Percentiles rank a stretch among this genome's conserved stretches.
Evolutionary conservation across 495 filamentous ascomycete species (phyloP).

Genomic region (Bathelium albidoporum): DNA sequence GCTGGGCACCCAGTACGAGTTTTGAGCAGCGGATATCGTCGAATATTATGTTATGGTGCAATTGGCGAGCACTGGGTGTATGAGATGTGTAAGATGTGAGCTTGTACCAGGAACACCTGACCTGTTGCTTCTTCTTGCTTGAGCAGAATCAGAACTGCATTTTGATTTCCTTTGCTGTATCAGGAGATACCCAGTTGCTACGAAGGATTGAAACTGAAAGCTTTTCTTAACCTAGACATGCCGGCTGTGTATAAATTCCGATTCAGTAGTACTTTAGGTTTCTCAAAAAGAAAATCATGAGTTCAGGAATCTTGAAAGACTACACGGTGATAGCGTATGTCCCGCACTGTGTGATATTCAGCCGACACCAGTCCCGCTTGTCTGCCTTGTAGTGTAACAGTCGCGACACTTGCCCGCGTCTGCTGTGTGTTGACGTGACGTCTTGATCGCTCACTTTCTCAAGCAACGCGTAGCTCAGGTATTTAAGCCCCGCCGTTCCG

Average conservation of each 20-base stretch:
- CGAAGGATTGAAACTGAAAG: neutral
- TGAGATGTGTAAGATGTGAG: neutral
- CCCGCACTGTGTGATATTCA: neutral
- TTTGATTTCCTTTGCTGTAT: neutral
- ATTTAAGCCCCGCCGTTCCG: neutral
- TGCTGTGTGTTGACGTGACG: neutral
- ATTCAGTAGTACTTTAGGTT: neutral
- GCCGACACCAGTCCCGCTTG: too few relatives aligned
- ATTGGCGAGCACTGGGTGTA: neutral
- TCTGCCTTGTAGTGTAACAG: too few relatives aligned
- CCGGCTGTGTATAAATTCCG: neutral
- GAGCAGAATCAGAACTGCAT: neutral
- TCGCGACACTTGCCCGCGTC: neutral
- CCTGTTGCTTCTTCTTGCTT: neutral
- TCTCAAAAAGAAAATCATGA: neutral
- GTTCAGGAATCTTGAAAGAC: neutral
- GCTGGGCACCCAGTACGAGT: neutral
- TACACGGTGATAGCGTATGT: too few relatives aligned
- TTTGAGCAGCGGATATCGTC: neutral
- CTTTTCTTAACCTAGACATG: neutral
- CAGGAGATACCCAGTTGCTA: constrained; percentile 2
- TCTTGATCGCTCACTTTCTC: neutral
- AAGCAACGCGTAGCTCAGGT: neutral
- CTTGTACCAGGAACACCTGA: neutral
- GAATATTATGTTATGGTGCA: neutral